These are phyloP conservation scores for Carex myosuroides DNA, from an alignment of 176 grass and related monocot genomes.

Conservation along the genomic window DNA sequence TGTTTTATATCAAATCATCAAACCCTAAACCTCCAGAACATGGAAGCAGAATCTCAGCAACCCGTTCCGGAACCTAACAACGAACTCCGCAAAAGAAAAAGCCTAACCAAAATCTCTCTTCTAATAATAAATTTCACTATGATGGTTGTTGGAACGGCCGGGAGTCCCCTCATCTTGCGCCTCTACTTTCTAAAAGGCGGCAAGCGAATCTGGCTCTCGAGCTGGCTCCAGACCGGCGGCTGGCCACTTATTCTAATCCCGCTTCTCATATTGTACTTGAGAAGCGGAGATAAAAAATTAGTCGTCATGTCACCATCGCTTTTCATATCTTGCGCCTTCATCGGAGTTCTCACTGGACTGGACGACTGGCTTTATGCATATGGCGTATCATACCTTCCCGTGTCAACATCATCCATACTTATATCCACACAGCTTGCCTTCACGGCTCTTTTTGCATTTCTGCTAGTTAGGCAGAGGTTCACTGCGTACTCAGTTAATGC, in stretches of 20 bases:
- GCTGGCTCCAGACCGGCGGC: conserved; percentile 51
- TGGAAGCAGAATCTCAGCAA: conserved; percentile 47
- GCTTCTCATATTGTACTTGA: conserved; percentile 37
- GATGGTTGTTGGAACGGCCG: conserved; percentile 42
- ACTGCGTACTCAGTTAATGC: conserved; percentile 67
- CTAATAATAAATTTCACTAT: conserved; percentile 45
- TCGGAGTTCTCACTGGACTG: conserved; percentile 55
- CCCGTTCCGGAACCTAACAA: conserved; percentile 1
- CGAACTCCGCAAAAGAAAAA: background rate
- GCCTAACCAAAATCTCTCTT: conserved; percentile 17
- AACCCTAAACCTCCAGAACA: background rate
- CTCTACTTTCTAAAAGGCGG: conserved; percentile 73
- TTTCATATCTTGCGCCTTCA: conserved; percentile 25
- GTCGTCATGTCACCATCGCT: conserved; percentile 46
- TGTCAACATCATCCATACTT: conserved; percentile 74
- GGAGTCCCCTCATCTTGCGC: conserved; percentile 54
- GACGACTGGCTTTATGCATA: conserved; percentile 71
- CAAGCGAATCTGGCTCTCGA: conserved; percentile 54
- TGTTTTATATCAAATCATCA: background rate
- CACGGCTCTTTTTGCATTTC: conserved; percentile 58
- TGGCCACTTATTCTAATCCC: conserved; percentile 57
- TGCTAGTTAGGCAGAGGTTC: conserved; percentile 64
- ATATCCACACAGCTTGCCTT: conserved; percentile 77
- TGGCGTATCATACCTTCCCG: conserved; percentile 54
- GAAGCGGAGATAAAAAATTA: conserved; percentile 6